phyloP scores from a whole-genome alignment of 129 eudicot species.

The Dittrichia graveolens region DNA sequence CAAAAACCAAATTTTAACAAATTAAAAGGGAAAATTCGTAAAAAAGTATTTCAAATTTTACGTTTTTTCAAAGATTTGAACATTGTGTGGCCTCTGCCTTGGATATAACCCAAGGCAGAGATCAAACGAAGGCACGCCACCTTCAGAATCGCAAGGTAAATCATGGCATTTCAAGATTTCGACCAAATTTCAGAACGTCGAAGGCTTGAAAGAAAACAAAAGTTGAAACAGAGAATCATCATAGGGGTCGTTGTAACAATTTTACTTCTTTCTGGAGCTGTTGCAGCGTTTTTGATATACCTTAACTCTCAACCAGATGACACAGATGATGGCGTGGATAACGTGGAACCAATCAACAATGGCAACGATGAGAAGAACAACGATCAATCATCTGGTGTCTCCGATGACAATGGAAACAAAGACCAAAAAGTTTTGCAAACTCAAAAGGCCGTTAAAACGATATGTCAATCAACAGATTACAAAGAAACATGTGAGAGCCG shows the following conservation, averaged over 20 bases:
- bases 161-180: slow-evolving; percentile 89
- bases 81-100: slow-evolving; percentile 59
- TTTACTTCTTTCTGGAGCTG: slow-evolving; percentile 40
- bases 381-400: background rate
- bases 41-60: background rate
- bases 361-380: background rate
- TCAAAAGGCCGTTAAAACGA: slow-evolving; percentile 41
- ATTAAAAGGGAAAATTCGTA: background rate
- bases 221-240: slow-evolving; percentile 44
- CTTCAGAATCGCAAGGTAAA: slow-evolving; percentile 6
- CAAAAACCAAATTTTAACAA: slow-evolving; percentile 21
- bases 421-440: slow-evolving; percentile 24
- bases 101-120: slow-evolving; percentile 75
- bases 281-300: slow-evolving; percentile 37
- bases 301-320: slow-evolving; percentile 28
- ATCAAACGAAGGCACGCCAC: slow-evolving; percentile 23
- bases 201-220: slow-evolving; percentile 42
- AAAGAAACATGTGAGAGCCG: slow-evolving; percentile 52
- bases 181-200: slow-evolving; percentile 57
- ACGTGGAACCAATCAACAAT: background rate
- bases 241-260: slow-evolving; percentile 38
- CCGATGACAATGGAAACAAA: slow-evolving; percentile 6
- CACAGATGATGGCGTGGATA: slow-evolving; percentile 6
- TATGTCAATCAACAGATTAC: slow-evolving; percentile 59
- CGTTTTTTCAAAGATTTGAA: slow-evolving; percentile 6